These are phyloP conservation scores for Aspergillus conjunctus DNA, from an alignment of 495 filamentous ascomycete species.

Conservation along the genomic window DNA sequence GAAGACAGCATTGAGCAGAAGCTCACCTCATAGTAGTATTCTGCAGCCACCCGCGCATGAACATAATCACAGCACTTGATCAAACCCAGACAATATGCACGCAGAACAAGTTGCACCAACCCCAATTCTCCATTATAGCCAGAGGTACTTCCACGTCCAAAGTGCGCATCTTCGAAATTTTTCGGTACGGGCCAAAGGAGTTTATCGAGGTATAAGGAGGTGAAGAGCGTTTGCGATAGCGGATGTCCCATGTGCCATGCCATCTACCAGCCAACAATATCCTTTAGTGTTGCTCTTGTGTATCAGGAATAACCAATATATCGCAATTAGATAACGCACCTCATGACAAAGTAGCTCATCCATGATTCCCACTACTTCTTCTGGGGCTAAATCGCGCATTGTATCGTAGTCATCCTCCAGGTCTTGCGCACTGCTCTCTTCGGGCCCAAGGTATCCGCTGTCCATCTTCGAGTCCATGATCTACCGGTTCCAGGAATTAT, in stretches of 20 bases:
- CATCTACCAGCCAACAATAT: constrained; percentile 59
- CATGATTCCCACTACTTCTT: constrained; percentile 89
- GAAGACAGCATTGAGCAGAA: constrained; percentile 3
- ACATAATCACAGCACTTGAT: constrained; percentile 83
- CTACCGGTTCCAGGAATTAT: constrained; percentile 45
- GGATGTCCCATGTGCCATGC: constrained; percentile 96
- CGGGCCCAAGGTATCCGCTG: constrained; percentile 76
- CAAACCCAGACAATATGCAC: constrained; percentile 83
- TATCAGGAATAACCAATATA: not conserved
- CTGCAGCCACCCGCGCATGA: constrained; percentile 67
- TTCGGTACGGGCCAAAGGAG: constrained; percentile 72
- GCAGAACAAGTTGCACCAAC: constrained; percentile 67
- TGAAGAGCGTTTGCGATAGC: constrained; percentile 91
- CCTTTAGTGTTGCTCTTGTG: constrained; percentile 25
- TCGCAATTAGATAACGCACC: constrained; percentile 46
- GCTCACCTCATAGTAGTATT: constrained; percentile 85
- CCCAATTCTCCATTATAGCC: constrained; percentile 38
- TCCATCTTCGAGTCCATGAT: constrained; percentile 99
- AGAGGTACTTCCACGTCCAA: constrained; percentile 49
- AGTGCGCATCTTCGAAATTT: constrained; percentile 69
- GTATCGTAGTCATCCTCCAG: constrained; percentile 88
- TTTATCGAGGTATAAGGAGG: constrained; percentile 88
- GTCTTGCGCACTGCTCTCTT: constrained; percentile 59
- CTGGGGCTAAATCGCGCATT: constrained; percentile 64
- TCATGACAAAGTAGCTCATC: constrained; percentile 90